A percentile compares a stretch with the other conserved stretches of the same genome.
Evolutionary conservation across 176 grass and related monocot genomes (phyloP).

Genomic region (Musa schizocarpa): DNA sequence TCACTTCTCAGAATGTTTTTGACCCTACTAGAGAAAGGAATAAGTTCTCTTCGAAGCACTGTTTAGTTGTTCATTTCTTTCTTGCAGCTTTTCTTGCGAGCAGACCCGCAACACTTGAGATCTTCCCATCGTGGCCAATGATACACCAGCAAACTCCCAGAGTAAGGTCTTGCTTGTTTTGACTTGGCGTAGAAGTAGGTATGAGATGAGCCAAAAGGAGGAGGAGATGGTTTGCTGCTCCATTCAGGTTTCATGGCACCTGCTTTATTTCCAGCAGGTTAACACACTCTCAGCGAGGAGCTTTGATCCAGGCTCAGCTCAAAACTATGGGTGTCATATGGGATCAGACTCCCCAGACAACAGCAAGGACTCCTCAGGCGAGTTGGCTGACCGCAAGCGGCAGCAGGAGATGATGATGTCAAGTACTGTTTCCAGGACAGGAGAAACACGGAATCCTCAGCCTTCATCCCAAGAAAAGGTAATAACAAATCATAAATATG

Average conservation of each 20-base stretch:
- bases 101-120: conserved; percentile 75
- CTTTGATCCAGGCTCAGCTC: conserved; percentile 76
- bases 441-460: not conserved
- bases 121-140: conserved; percentile 94
- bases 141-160: conserved; percentile 27
- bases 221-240: not conserved
- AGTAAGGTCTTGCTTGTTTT: not conserved
- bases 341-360: conserved; percentile 50
- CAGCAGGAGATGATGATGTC: conserved; percentile 62
- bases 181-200: not conserved
- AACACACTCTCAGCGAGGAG: conserved; percentile 72
- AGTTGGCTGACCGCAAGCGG: conserved; percentile 24
- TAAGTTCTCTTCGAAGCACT: conserved; percentile 1
- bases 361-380: conserved; percentile 30
- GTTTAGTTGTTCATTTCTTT: not conserved
- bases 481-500: not conserved
- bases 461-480: not conserved
- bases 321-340: conserved; percentile 56
- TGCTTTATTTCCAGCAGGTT: conserved; percentile 58
- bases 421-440: not conserved
- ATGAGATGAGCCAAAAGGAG: not conserved
- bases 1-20: not conserved
- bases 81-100: conserved; percentile 25
- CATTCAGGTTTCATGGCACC: not conserved
- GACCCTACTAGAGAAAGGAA: no score